Percentiles rank a stretch among this genome's conserved stretches.
phyloP scores from a whole-genome alignment of 2,329 filamentous ascomycete genomes.

The Ophiocordyceps unilateralis region DNA sequence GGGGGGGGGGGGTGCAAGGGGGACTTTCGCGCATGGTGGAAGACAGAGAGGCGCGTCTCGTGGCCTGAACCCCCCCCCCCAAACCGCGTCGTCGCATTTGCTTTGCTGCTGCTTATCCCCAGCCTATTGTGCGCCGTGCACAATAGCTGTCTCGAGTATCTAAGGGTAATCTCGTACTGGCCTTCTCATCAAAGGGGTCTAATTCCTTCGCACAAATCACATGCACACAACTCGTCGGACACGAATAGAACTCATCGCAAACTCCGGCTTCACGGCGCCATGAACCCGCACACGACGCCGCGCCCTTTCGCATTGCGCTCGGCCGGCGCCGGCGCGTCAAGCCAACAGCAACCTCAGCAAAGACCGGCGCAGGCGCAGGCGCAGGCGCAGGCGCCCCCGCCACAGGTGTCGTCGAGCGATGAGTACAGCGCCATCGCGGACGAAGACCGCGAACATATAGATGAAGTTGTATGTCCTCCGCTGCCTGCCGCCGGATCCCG shows the following conservation, averaged over 20 bases:
- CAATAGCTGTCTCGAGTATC: not conserved
- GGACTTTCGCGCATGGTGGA: too few species aligned
- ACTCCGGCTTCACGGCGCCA: constrained; percentile 3
- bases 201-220: not conserved
- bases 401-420: constrained; percentile 18
- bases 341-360: constrained; percentile 9
- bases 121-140: not conserved
- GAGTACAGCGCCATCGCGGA: constrained; percentile 44
- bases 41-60: not conserved
- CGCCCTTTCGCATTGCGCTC: constrained; percentile 18
- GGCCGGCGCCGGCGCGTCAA: constrained; percentile 13
- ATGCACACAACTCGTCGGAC: not conserved
- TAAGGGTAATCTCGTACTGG: not conserved
- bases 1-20: too few species aligned
- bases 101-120: not conserved
- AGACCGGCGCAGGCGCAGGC: constrained; percentile 12
- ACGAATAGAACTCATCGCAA: not conserved
- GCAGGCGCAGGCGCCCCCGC: constrained; percentile 14
- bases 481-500: not conserved
- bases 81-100: not conserved
- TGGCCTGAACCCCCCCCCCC: not conserved
- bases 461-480: constrained; percentile 56
- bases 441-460: constrained; percentile 84
- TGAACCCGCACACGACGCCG: constrained; percentile 22
- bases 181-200: not conserved